A percentile compares a stretch with the other conserved stretches of the same genome.
Evolutionary conservation across 768 basidiomycete species (phyloP).

Genomic region (Termitomyces eurrhizus): DNA sequence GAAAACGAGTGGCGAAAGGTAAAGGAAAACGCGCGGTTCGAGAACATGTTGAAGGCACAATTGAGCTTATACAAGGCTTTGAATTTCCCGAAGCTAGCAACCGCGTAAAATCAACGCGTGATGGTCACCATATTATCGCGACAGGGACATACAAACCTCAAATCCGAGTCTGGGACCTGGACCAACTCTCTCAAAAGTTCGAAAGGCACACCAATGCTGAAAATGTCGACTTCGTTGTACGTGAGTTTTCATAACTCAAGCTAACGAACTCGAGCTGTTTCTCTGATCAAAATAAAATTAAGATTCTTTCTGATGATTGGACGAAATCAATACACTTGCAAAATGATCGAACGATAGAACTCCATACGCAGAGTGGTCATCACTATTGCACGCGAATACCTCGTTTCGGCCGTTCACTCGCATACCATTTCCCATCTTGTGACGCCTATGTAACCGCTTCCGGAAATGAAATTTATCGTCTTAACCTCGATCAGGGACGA

Average conservation of each 20-base stretch:
- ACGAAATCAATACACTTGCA: constrained; percentile 97
- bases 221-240: constrained; percentile 96
- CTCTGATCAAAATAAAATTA: constrained; percentile 9
- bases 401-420: constrained; percentile 86
- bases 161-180: constrained; percentile 92
- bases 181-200: constrained; percentile 90
- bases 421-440: constrained; percentile 92
- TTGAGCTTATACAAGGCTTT: constrained; percentile 93
- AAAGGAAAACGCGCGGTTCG: constrained; percentile 63
- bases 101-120: constrained; percentile 83
- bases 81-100: constrained; percentile 97
- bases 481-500: constrained; percentile 93
- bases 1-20: constrained; percentile 58
- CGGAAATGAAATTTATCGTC: constrained; percentile 84
- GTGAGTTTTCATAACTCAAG: constrained; percentile 43
- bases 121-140: constrained; percentile 89
- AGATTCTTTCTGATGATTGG: constrained; percentile 98
- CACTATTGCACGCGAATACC: constrained; percentile 95
- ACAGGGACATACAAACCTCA: constrained; percentile 99
- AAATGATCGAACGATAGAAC: constrained; percentile 88
- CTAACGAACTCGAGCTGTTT: constrained; percentile 1
- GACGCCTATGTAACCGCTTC: constrained; percentile 84
- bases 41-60: constrained; percentile 78
- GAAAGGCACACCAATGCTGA: constrained; percentile 95
- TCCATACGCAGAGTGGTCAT: constrained; percentile 92